These are phyloP conservation scores for Nicotiana otophora DNA, from an alignment of 257 asterid genomes.

Conservation along the genomic window DNA sequence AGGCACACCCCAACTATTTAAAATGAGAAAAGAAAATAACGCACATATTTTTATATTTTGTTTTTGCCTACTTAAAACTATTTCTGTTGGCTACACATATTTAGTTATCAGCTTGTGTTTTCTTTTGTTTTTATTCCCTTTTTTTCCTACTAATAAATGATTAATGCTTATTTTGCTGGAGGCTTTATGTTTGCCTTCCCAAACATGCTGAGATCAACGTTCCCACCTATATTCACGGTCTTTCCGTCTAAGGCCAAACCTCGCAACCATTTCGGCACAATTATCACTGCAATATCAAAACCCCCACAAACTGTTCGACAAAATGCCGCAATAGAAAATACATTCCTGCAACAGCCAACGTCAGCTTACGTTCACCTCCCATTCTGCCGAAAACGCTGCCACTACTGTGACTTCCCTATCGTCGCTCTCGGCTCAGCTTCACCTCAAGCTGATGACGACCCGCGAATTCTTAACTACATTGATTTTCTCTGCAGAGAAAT, in stretches of 20 bases:
- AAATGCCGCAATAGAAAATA: constrained; percentile 41
- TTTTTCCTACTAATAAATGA: too few species aligned
- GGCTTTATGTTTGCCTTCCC: background rate
- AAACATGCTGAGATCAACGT: constrained; percentile 44
- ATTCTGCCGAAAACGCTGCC: constrained; percentile 94
- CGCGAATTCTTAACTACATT: constrained; percentile 61
- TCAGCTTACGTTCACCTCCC: constrained; percentile 97
- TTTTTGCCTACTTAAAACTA: too few species aligned
- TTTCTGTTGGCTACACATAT: too few species aligned
- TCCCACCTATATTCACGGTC: constrained; percentile 30
- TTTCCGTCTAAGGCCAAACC: constrained; percentile 30
- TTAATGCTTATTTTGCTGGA: too few species aligned
- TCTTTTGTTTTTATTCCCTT: background rate
- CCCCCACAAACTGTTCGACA: constrained; percentile 63
- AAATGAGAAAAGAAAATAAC: too few species aligned
- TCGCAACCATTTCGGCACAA: background rate
- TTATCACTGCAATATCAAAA: constrained; percentile 10
- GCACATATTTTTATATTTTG: too few species aligned
- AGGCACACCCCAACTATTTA: too few species aligned
- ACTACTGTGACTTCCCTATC: constrained; percentile 93
- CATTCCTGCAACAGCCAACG: constrained; percentile 44
- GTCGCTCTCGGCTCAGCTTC: constrained; percentile 72
- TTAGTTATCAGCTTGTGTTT: background rate
- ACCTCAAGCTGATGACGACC: constrained; percentile 37
- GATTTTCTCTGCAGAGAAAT: constrained; percentile 67